Evolutionary conservation across 1,284 basidiomycete genomes (phyloP).

Genomic region (Dichomitus squalens): DNA sequence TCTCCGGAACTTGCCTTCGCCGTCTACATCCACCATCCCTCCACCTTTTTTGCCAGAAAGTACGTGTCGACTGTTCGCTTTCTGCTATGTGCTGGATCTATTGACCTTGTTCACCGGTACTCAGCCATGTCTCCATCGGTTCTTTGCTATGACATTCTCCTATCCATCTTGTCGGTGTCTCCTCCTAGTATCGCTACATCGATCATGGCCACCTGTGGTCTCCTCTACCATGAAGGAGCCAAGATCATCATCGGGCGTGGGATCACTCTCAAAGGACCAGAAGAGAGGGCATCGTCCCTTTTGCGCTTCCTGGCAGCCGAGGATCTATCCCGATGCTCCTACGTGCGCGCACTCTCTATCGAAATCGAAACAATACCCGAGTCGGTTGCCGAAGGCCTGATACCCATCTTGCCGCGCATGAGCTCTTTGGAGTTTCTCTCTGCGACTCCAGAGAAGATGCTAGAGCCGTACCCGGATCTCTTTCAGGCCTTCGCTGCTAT

Average conservation of each 20-base stretch:
- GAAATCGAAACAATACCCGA: neutral
- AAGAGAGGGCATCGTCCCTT: neutral
- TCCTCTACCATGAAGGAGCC: neutral
- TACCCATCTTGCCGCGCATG: neutral
- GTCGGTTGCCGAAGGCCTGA: neutral
- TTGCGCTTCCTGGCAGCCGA: neutral
- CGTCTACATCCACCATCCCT: too few species aligned
- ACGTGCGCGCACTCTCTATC: neutral
- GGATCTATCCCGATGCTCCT: neutral
- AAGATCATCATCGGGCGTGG: neutral
- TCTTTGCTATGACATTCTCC: neutral
- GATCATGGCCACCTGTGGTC: neutral
- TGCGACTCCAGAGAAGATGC: neutral
- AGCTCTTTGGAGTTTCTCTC: neutral
- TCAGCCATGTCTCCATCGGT: constrained; percentile 9
- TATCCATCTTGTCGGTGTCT: neutral
- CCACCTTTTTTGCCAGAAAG: too few species aligned
- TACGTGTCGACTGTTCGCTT: too few species aligned
- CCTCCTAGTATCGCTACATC: neutral
- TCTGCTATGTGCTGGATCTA: too few species aligned
- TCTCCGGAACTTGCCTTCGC: too few species aligned
- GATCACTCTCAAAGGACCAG: neutral
- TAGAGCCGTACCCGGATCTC: neutral
- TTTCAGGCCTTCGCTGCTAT: neutral
- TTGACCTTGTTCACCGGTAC: too few species aligned